Evolutionary conservation across 129 eudicot genomes (phyloP).

Genomic region (Flaveria trinervia): DNA sequence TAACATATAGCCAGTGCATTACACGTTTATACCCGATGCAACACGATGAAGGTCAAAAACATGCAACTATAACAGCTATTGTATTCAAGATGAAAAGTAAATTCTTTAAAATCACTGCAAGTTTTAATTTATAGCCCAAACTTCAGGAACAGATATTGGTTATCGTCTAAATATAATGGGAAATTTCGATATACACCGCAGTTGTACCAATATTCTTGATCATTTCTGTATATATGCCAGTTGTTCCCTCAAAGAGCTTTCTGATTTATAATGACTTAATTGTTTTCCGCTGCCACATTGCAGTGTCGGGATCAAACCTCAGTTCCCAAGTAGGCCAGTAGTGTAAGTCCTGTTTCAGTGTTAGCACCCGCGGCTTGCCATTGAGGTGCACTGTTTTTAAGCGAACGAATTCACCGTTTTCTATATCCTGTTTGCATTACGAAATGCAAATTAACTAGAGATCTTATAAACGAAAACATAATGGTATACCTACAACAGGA

Average conservation of each 20-base stretch:
- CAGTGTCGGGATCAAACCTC: slow-evolving; percentile 71
- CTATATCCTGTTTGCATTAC: slow-evolving; percentile 54
- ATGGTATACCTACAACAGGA: neutral
- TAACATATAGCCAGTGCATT: neutral
- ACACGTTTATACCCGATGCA: no score
- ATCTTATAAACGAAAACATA: neutral
- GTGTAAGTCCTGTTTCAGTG: slow-evolving; percentile 92
- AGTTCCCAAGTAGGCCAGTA: slow-evolving; percentile 98
- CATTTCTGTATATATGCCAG: slow-evolving; percentile 22
- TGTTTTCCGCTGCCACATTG: slow-evolving; percentile 65
- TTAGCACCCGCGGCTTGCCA: slow-evolving; percentile 83
- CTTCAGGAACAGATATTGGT: slow-evolving; percentile 12
- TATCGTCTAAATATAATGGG: slow-evolving; percentile 8
- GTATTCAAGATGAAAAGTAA: neutral
- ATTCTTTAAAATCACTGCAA: neutral
- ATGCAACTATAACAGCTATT: slow-evolving; percentile 18
- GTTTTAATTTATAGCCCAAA: slow-evolving; percentile 17
- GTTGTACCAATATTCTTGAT: slow-evolving; percentile 16
- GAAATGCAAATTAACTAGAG: neutral
- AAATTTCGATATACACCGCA: slow-evolving; percentile 24
- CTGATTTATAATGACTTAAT: slow-evolving; percentile 54
- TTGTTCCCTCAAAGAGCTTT: neutral
- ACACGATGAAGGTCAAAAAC: neutral
- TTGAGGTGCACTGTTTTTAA: slow-evolving; percentile 75
- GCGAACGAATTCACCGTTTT: slow-evolving; percentile 79